phyloP scores from a whole-genome alignment of 2,329 filamentous ascomycete genomes.

The Colletotrichum sublineola region DNA sequence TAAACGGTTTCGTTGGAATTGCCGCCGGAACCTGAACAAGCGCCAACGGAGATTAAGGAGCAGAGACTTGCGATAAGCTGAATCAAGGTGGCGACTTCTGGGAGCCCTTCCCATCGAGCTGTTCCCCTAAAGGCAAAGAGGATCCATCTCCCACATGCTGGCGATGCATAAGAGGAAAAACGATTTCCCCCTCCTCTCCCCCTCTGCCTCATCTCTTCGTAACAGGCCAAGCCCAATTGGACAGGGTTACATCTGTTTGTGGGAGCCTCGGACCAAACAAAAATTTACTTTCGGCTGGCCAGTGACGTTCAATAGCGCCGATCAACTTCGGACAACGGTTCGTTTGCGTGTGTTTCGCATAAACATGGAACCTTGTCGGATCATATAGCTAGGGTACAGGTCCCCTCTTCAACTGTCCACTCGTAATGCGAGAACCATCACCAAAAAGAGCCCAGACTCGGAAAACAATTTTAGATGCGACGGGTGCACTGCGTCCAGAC shows the following conservation, averaged over 20 bases:
- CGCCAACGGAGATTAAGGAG: conserved; percentile 17
- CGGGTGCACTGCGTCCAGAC: background rate
- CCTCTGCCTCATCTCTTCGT: conserved; percentile 21
- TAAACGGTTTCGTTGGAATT: background rate
- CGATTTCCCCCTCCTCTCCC: background rate
- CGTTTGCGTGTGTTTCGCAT: conserved; percentile 35
- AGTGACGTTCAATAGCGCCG: conserved; percentile 3
- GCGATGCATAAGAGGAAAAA: background rate
- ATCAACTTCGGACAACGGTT: conserved; percentile 41
- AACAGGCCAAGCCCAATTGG: conserved; percentile 28
- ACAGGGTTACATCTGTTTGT: conserved; percentile 3
- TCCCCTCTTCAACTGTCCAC: background rate
- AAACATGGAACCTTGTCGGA: conserved; percentile 6
- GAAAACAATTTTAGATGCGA: background rate
- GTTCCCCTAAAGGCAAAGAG: background rate
- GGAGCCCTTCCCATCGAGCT: background rate
- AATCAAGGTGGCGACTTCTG: background rate
- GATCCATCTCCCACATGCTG: background rate
- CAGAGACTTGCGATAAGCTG: background rate
- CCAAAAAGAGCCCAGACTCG: background rate
- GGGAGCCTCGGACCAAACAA: conserved; percentile 7
- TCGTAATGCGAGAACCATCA: background rate
- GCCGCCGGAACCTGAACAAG: background rate
- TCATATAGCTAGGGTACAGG: conserved; percentile 27
- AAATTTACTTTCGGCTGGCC: conserved; percentile 15